Evolutionary conservation across 345 rosid genomes (phyloP), one percentile per base, ranked within the genome.

Genomic region (Angophora floribunda): DNA sequence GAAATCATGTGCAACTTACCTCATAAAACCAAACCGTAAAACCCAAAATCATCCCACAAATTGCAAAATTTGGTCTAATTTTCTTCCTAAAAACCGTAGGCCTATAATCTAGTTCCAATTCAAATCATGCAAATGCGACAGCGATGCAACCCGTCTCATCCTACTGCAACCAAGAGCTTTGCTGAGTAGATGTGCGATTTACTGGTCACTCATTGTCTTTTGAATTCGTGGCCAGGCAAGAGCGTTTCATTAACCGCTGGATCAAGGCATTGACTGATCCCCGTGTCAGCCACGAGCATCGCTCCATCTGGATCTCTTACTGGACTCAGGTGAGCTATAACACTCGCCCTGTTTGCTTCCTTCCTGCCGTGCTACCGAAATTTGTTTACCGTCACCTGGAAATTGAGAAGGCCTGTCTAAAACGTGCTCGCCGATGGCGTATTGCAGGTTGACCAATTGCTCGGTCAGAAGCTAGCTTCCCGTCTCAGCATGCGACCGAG

Each of bases 251-350:
- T 91, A 36, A 87, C 92, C 95, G 98, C 70, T 95, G 97, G 95
- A 90, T 96, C 84, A 97, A 95, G 4, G 94, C 98, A 70, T 92
- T 98, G 41, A 89, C 98, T 1, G 98, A 97, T 87, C 95, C 95
- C 15, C 99, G 99, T 16, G 95, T 95, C 79, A 98, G 98, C 7
- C 98, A 96, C 28, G 99, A 97, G 91, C 91, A 97, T 86, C 93
- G 96, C 85, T 89, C 95, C 90, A 95, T 98, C 89, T 98, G 99
- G 99, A 91, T 97, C 91, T 92, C 97, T 36, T 95, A 95, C 93
- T 97, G 98, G 96, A 87, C 95, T 90, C 95, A 96, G 98, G 99
- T 95, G 17, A 86, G 91, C 78, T 49, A 14, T 26, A 51, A 26
- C 4, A 26, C 26, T 50, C 8, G 2, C 49, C 26, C 49, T 49